Percentiles rank a stretch among this genome's conserved stretches.
Evolutionary conservation across 306 rosid species (phyloP).

Genomic region (Astragalus membranaceus): DNA sequence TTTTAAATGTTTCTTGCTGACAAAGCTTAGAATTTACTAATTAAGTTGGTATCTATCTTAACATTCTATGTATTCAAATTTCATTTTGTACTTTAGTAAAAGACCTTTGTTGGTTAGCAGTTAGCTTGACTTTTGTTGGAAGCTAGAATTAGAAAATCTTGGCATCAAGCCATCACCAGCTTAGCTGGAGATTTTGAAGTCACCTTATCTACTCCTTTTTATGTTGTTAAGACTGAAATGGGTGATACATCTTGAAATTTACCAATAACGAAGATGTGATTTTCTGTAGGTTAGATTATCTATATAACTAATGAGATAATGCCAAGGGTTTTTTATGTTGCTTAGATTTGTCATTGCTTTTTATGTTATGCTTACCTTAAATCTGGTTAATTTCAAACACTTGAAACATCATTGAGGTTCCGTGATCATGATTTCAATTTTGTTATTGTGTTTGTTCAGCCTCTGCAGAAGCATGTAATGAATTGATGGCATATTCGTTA

Average conservation of each 20-base stretch:
- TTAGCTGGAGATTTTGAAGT: not conserved
- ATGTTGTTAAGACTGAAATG: not conserved
- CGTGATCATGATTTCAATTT: constrained; percentile 2
- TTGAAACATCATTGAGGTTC: constrained; percentile 1
- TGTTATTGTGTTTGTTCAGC: constrained; percentile 44
- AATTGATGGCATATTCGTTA: constrained; percentile 91
- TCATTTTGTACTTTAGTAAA: not conserved
- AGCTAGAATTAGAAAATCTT: not conserved
- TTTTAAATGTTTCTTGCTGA: constrained; percentile 15
- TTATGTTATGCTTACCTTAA: not conserved
- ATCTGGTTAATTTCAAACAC: not conserved
- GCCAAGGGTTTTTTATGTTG: not conserved
- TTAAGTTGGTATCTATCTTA: not conserved
- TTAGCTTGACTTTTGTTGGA: not conserved
- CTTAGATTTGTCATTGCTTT: not conserved
- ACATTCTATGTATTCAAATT: not conserved
- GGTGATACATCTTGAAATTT: constrained; percentile 4
- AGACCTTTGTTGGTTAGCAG: not conserved
- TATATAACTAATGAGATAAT: not conserved
- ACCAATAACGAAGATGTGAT: not conserved
- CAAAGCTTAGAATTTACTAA: constrained; percentile 19
- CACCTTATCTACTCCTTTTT: not conserved
- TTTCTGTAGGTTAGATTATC: constrained; percentile 2
- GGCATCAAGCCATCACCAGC: not conserved
- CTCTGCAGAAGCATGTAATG: constrained; percentile 81